Evolutionary conservation across 2,329 filamentous ascomycete genomes (phyloP).

Genomic region (Cercospora sp.): DNA sequence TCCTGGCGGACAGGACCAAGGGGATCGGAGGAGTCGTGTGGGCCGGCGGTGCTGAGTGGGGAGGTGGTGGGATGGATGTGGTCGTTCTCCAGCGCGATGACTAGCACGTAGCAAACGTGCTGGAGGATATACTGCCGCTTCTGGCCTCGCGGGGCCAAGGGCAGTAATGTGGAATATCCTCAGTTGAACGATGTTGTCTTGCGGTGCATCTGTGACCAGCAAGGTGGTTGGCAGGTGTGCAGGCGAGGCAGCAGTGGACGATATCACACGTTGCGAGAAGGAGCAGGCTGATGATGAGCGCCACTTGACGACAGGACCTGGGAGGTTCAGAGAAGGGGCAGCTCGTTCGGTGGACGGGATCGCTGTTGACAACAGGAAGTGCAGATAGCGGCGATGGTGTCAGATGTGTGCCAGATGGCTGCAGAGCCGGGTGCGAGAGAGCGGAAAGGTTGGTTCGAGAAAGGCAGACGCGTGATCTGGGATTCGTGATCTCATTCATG

Average conservation of each 20-base stretch:
- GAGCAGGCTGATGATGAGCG: conserved; percentile 3
- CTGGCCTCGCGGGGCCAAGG: conserved; percentile 27
- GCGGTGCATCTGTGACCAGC: conserved; percentile 6
- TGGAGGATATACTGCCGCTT: conserved; percentile 20
- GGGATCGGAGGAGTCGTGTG: conserved; percentile 30
- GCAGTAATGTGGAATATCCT: conserved; percentile 13
- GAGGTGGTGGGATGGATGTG: conserved; percentile 25
- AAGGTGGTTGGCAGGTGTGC: conserved; percentile 1
- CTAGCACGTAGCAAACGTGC: conserved; percentile 24
- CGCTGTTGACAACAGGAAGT: not conserved
- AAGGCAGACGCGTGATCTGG: conserved; percentile 1
- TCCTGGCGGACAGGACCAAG: conserved; percentile 20
- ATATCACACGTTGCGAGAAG: not conserved
- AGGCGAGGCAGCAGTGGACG: conserved; percentile 1
- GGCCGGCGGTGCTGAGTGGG: conserved; percentile 38
- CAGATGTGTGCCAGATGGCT: not conserved
- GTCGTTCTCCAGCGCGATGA: conserved; percentile 37
- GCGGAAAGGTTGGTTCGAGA: not conserved
- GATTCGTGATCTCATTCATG: conserved; percentile 7
- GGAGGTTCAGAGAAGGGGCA: not conserved
- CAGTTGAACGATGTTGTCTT: not conserved
- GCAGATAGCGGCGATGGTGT: not conserved
- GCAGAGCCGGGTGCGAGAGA: not conserved
- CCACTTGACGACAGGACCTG: not conserved
- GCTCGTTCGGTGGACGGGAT: not conserved